Evolutionary conservation across 306 rosid species (phyloP), one percentile per base, ranked within the genome.

Genomic region (Dryas drummondii): DNA sequence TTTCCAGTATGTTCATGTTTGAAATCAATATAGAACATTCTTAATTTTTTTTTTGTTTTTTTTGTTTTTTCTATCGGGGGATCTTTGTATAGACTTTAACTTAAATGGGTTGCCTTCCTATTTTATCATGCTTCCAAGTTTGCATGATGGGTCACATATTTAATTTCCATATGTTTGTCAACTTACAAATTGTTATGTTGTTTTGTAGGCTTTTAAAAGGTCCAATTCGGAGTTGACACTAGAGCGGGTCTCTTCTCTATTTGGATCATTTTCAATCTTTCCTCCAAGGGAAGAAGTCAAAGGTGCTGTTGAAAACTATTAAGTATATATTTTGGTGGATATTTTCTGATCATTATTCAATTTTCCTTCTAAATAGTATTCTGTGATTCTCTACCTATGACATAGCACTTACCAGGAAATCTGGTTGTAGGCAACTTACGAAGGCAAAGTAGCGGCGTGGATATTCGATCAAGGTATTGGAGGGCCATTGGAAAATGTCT

Each of bases 241-340:
- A 76, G 96, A 96, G 86, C 86, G 90, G 67, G 66, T 92, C 74
- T 88, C 97, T 22, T 84, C 84, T 70, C 82, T 94, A 53, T 83
- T 96, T 76, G 99, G 98, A 64, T 92, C 99, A 67, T 92, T 92
- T 82, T 87, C 97, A 65, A 81, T 88, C 70, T 89, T 92, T 76
- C 81, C 82, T 56, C 93, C 67, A 48, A 86, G 82, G 85, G 97
- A 90, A 44, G 93, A 89, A 79, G 87, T 78, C 44, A 89, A 66
- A 90, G 97, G 99, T 96, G 79, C 56, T 48, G 53, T 57, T 58
- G 45, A 58, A 57, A 47, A 48, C 45, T 55, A 5, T 42, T 10
- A 19, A 0, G 2, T 13, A 40, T 66, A 42, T 64, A 15, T 37
- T 16, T 9, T 41, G 26, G 7, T 10, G 45, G 45, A 55, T n/a